A percentile compares a stretch with the other conserved stretches of the same genome.
phyloP scores from a whole-genome alignment of 257 asterid species.

The Cruciata laevipes region DNA sequence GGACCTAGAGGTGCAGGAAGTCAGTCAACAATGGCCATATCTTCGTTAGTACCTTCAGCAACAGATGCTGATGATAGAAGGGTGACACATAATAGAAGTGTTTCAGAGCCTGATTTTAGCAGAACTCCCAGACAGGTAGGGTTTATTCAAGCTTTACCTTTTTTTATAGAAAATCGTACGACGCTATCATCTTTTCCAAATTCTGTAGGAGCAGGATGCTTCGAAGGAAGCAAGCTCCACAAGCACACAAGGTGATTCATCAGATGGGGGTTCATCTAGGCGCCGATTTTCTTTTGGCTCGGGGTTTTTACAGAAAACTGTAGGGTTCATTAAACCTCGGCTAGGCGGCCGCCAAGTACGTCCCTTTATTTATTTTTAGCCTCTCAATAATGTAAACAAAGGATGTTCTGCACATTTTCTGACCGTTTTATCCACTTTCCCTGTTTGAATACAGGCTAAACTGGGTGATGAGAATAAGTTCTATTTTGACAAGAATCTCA shows the following conservation, averaged over 20 bases:
- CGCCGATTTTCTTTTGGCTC: constrained; percentile 52
- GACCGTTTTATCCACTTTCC: neutral
- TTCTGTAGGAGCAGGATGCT: constrained; percentile 49
- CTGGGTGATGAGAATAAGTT: constrained; percentile 87
- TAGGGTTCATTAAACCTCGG: constrained; percentile 35
- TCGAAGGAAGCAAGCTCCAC: constrained; percentile 56
- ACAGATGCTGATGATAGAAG: constrained; percentile 36
- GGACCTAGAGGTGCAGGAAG: constrained; percentile 73
- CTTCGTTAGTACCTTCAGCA: constrained; percentile 76
- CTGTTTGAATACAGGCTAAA: constrained; percentile 55
- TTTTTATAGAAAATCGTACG: neutral
- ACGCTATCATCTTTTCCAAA: constrained; percentile 11
- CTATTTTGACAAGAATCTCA: constrained; percentile 75
- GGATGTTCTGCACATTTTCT: neutral
- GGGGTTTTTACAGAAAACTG: constrained; percentile 38
- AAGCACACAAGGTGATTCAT: constrained; percentile 39
- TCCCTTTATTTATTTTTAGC: neutral
- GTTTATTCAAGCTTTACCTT: constrained; percentile 13
- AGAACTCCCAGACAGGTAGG: constrained; percentile 90
- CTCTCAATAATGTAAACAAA: neutral
- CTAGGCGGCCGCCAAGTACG: constrained; percentile 41
- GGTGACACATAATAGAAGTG: constrained; percentile 74
- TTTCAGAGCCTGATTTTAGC: constrained; percentile 95
- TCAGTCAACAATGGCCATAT: constrained; percentile 94
- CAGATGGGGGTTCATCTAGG: constrained; percentile 45